A percentile compares a stretch with the other conserved stretches of the same genome.
Conservation (phyloP, 2,329 filamentous ascomycete genomes). For the Fusarium sp. region DNA sequence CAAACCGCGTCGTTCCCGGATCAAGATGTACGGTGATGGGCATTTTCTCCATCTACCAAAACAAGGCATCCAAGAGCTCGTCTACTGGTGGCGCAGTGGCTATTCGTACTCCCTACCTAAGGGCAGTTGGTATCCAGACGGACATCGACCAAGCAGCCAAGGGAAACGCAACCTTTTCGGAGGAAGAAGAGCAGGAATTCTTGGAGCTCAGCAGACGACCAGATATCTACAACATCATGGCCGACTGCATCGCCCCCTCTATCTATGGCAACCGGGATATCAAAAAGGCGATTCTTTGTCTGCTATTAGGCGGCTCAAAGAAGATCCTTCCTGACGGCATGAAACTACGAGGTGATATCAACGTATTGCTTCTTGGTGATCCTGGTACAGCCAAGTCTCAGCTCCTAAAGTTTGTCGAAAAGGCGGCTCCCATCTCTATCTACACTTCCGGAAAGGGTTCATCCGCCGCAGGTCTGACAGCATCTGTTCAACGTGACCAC, state of each 20-base stretch:
- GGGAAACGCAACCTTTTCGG: conserved; percentile 84
- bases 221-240: conserved; percentile 91
- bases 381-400: conserved; percentile 99
- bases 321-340: conserved; percentile 98
- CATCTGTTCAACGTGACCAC: conserved; percentile 93
- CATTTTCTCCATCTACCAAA: conserved; percentile 97
- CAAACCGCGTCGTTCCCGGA: conserved; percentile 94
- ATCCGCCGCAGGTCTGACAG: conserved; percentile 95
- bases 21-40: conserved; percentile 96
- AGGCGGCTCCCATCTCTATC: conserved; percentile 94
- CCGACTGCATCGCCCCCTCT: conserved; percentile 92
- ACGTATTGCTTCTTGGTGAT: conserved; percentile 94
- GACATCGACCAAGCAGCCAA: conserved; percentile 91
- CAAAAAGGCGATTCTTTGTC: conserved; percentile 95
- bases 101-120: conserved; percentile 93
- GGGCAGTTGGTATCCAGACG: conserved; percentile 90
- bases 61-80: conserved; percentile 84
- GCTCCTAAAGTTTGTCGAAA: conserved; percentile 95
- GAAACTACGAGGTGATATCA: conserved; percentile 97
- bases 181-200: conserved; percentile 98
- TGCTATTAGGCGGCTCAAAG: conserved; percentile 94
- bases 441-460: conserved; percentile 99
- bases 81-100: conserved; percentile 84
- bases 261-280: conserved; percentile 97
- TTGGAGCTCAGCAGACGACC: conserved; percentile 87